Conservation (phyloP, 768 basidiomycete species). For the Boletus pseudo-olivaceus region DNA sequence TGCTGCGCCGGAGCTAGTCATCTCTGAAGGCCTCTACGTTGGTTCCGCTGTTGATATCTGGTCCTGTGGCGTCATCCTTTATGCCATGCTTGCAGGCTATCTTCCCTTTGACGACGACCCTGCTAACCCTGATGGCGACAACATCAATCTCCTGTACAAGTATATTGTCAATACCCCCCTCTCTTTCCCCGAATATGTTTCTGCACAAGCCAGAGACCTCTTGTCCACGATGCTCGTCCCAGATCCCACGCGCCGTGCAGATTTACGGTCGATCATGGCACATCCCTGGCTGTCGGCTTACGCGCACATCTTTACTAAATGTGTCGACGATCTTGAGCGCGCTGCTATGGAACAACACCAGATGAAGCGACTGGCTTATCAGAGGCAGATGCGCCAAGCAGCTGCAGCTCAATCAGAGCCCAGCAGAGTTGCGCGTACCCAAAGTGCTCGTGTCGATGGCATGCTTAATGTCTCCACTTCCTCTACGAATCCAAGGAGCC, state of each 20-base stretch:
- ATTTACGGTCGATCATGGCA: constrained; percentile 73
- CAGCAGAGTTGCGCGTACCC: constrained; percentile 40
- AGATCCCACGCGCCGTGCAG: constrained; percentile 77
- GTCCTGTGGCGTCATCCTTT: constrained; percentile 93
- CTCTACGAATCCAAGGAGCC: constrained; percentile 38
- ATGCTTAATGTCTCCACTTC: constrained; percentile 31
- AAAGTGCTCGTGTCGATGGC: constrained; percentile 55
- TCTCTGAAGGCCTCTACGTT: constrained; percentile 94
- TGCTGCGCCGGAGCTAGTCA: constrained; percentile 96
- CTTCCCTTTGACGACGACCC: constrained; percentile 99
- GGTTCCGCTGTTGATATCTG: constrained; percentile 98
- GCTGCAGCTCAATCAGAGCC: constrained; percentile 33
- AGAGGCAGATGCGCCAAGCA: constrained; percentile 69
- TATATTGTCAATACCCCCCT: constrained; percentile 98
- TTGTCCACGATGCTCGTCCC: constrained; percentile 92
- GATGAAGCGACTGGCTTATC: constrained; percentile 76
- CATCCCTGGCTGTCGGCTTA: constrained; percentile 78
- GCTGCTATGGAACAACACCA: constrained; percentile 83
- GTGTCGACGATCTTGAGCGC: constrained; percentile 75
- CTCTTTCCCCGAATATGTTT: constrained; percentile 96
- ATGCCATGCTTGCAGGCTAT: constrained; percentile 95
- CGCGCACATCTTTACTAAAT: constrained; percentile 52
- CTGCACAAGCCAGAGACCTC: constrained; percentile 76
- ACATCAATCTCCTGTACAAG: constrained; percentile 97
- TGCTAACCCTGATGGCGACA: constrained; percentile 97